Evolutionary conservation across 169 alveolate species (phyloP), one percentile per base, ranked within the genome.

Genomic region (Blepharisma undulans): DNA sequence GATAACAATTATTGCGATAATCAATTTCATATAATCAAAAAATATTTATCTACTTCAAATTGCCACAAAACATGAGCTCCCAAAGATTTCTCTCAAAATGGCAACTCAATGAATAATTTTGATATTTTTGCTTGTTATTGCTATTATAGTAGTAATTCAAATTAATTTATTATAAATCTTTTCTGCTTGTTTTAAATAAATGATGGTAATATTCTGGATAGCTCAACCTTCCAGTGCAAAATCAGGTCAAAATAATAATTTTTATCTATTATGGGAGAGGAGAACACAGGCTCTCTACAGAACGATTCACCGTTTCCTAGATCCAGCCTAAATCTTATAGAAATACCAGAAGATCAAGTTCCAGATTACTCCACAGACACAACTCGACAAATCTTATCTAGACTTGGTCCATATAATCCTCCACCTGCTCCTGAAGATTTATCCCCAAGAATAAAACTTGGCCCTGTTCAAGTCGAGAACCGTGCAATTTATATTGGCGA

Each of bases 401-500:
- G 34, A 78, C 86, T 78, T 27, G 86, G 86, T 12, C 29, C 25
- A 21, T 78, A 78, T n/a, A 25, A 27, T 29, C 34, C 25, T 78
- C 71, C 29, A 25, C 34, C 25, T 27, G 29, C 29, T 2, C 34
- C 25, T 32, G 86, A 78, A 27, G 60, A 32, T 32, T 27, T 29
- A 25, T 14, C 34, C 25, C 10, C 3, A 48, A 25, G 88, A 59
- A 66, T 25, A 29, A 27, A 27, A 12, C 86, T 21, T 78, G 86
- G 86, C 8, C 87, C 85, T 21, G 59, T 88, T 33, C 25, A n/a
- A 18, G 34, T 90, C 21, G 59, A 22, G 34, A 86, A 90, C 60
- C 59, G 80, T 2, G 29, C 91, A 48, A 30, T 82, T 72, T 90
- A 90, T 60, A 72, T 27, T n/a, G 93, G 93, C 0, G 86, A 90